A percentile compares a stretch with the other conserved stretches of the same genome.
Conservation (phyloP, 306 rosid genomes). For the Datisca glomerata region DNA sequence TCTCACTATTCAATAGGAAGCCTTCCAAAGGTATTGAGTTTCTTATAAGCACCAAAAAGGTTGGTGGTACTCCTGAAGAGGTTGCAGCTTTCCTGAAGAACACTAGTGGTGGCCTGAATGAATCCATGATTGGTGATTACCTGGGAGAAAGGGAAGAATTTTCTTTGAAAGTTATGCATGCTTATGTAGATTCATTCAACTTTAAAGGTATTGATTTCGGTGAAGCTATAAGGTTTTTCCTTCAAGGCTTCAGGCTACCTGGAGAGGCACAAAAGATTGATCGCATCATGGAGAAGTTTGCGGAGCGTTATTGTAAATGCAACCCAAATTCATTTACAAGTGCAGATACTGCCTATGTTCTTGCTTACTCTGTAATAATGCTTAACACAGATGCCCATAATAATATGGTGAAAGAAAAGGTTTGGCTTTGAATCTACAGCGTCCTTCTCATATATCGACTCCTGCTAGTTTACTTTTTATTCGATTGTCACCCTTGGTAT, state of each 20-base stretch:
- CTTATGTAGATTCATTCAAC: slow-evolving; percentile 91
- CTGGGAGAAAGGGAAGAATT: slow-evolving; percentile 97
- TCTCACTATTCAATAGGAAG: slow-evolving; percentile 80
- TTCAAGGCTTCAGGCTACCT: slow-evolving; percentile 91
- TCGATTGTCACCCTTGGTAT: background rate
- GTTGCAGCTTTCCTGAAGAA: slow-evolving; percentile 88
- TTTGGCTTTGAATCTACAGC: slow-evolving; percentile 26
- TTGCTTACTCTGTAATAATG: slow-evolving; percentile 97
- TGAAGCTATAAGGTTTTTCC: slow-evolving; percentile 90
- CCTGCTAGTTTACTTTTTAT: slow-evolving; percentile 1
- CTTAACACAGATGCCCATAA: slow-evolving; percentile 99
- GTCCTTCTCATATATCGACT: slow-evolving; percentile 1
- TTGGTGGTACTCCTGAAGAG: slow-evolving; percentile 74
- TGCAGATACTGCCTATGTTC: slow-evolving; percentile 98
- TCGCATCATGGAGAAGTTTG: slow-evolving; percentile 99
- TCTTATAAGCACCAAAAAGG: slow-evolving; percentile 61
- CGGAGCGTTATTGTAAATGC: slow-evolving; percentile 99
- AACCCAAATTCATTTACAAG: slow-evolving; percentile 86
- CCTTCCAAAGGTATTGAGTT: slow-evolving; percentile 95
- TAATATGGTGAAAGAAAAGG: slow-evolving; percentile 96
- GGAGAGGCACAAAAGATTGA: slow-evolving; percentile 99
- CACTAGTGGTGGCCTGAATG: slow-evolving; percentile 63
- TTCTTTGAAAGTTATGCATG: slow-evolving; percentile 96
- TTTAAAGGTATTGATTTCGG: slow-evolving; percentile 89
- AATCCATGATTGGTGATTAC: slow-evolving; percentile 86